A percentile compares a stretch with the other conserved stretches of the same genome.
These are phyloP conservation scores for Macadamia integrifolia DNA, from an alignment of 164 flowering plant genomes.

Conservation along the genomic window DNA sequence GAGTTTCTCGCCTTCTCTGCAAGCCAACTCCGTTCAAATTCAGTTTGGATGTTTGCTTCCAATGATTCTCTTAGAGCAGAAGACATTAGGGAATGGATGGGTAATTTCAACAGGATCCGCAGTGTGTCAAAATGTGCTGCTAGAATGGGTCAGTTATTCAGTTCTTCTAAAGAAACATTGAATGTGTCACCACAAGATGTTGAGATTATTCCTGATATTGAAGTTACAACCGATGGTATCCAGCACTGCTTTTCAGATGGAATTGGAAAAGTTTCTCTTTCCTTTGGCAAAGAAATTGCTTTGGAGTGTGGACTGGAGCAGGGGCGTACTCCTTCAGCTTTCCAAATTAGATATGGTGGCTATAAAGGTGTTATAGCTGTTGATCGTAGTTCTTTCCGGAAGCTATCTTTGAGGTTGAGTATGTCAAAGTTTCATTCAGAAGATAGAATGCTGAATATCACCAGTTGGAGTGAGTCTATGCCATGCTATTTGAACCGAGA, in stretches of 20 bases:
- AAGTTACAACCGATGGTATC: constrained; percentile 54
- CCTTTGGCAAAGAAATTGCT: constrained; percentile 71
- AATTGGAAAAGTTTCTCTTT: constrained; percentile 74
- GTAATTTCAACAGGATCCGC: constrained; percentile 67
- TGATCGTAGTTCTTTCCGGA: constrained; percentile 69
- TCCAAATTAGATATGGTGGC: constrained; percentile 96
- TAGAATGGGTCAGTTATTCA: constrained; percentile 94
- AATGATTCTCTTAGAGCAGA: constrained; percentile 60
- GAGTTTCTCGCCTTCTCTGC: constrained; percentile 96
- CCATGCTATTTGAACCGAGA: constrained; percentile 90
- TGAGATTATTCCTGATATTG: constrained; percentile 75
- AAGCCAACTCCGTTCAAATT: constrained; percentile 80
- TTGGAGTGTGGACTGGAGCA: constrained; percentile 49
- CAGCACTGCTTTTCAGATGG: constrained; percentile 95
- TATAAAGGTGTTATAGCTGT: constrained; percentile 93
- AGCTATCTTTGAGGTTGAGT: constrained; percentile 73
- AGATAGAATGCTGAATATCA: constrained; percentile 75
- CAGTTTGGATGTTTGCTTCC: constrained; percentile 99
- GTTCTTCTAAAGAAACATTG: constrained; percentile 68
- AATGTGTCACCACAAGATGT: constrained; percentile 53
- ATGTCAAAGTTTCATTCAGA: constrained; percentile 89
- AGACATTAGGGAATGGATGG: constrained; percentile 92
- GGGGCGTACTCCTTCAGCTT: constrained; percentile 65
- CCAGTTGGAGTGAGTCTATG: constrained; percentile 67
- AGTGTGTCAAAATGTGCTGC: constrained; percentile 94